Evolutionary conservation across 805 yeast species (phyloP).

Genomic region (Kuraishia cidri): DNA sequence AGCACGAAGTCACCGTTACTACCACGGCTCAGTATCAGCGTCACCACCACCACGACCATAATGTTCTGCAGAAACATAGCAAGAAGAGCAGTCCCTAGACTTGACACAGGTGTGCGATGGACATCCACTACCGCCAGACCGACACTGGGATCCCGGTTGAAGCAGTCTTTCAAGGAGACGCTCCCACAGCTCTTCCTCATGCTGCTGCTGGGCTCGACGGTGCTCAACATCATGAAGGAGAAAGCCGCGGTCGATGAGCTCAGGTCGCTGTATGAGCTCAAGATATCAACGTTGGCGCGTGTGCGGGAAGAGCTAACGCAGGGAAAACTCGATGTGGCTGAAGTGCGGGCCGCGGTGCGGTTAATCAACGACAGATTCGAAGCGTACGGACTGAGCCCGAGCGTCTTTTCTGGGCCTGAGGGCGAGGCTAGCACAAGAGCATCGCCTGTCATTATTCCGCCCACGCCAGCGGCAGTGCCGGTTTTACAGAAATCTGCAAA

Average conservation of each 20-base stretch:
- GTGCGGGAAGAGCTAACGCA: constrained; percentile 9
- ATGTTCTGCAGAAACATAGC: no score
- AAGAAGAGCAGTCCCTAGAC: no score
- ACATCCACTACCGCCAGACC: neutral
- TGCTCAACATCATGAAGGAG: constrained; percentile 36
- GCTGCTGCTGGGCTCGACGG: constrained; percentile 21
- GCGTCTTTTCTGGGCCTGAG: constrained; percentile 7
- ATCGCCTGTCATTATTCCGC: no score
- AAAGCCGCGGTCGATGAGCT: constrained; percentile 33
- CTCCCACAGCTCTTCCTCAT: no score
- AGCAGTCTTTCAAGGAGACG: no score
- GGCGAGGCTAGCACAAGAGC: no score
- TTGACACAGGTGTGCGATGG: no score
- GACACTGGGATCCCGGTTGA: neutral
- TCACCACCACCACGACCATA: no score
- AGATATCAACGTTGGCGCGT: constrained; percentile 21
- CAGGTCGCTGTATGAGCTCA: constrained; percentile 17
- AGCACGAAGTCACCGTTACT: no score
- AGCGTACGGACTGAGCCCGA: constrained; percentile 14
- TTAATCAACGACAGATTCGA: constrained; percentile 33
- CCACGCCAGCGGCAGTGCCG: no score
- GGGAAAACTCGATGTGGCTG: constrained; percentile 18
- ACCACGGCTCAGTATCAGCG: no score
- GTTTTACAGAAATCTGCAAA: no score
- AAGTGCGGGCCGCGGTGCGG: constrained; percentile 29